Base-by-base conservation (phyloP, 164 flowering plant genomes). In the Chimonanthus salicifolius region DNA sequence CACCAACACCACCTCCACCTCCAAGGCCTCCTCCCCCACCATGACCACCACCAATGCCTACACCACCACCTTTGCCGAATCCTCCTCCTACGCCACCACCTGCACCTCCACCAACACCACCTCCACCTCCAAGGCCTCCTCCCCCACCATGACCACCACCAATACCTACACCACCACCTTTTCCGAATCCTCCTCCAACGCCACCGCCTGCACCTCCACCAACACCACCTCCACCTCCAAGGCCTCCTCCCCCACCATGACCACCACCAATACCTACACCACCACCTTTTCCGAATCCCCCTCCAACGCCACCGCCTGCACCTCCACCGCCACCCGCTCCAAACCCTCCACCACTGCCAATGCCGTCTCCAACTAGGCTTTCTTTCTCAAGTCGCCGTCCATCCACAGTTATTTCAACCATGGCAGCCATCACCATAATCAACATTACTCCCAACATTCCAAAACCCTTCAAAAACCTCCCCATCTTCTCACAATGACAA, bases 371-470 rank as follows among this genome's bases (percentile, higher is more conserved):
- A 33, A 64, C 64, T 10, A 54, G 16, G 4, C 46, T 79, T 0
- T 75, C 78, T 51, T 66, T 58, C 51, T 78, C 81, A 33, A 72
- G 3, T 11, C 68, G 66, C 2, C 77, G 13, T 0, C 79, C 81
- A 10, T 33, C 62, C 5, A 68, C 74, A 0, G n/a, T 58, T 5
- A 78, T 78, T 18, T 11, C 71, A 11, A 71, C 67, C 11, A 16
- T 63, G 8, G 44, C 65, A 15, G 33, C 79, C 70, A 47, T 58
- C 69, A 67, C 70, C 77, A 66, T 2, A 7, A 47, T 54, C 78
- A 51, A n/a, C 64, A 47, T 50, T 45, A 72, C 64, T 44, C 51
- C 69, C 48, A 64, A 63, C 62, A 20, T 79, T 72, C 65, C 46
- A 3, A 60, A 69, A 71, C 70, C 45, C 33, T 62, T 79, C 70